A percentile compares a stretch with the other conserved stretches of the same genome.
phyloP scores from a whole-genome alignment of 176 grass and related monocot species.

The Bonia amplexicaulis region DNA sequence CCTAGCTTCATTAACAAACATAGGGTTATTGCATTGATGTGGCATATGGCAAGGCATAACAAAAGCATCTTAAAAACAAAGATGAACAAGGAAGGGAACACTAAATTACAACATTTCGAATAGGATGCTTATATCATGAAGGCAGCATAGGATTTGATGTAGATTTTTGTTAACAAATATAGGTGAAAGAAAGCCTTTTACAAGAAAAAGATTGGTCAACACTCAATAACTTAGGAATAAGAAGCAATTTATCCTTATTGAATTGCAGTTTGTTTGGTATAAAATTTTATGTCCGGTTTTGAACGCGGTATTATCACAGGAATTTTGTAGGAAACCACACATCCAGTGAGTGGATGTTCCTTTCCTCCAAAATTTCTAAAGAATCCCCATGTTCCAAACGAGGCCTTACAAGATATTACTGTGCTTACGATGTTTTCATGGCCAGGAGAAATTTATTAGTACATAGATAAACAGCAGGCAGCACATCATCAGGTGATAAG shows the following conservation, averaged over 20 bases:
- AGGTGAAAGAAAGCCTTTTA: background rate
- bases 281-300: background rate
- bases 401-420: background rate
- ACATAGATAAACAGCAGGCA: constrained; percentile 92
- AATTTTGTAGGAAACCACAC: constrained; percentile 16
- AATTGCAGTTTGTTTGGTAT: background rate
- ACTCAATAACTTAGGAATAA: constrained; percentile 1
- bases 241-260: constrained; percentile 9
- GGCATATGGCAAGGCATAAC: constrained; percentile 8
- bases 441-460: constrained; percentile 80
- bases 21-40: constrained; percentile 22
- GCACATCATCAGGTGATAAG: constrained; percentile 84
- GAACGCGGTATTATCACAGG: background rate
- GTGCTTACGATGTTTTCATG: constrained; percentile 90
- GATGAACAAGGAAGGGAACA: background rate
- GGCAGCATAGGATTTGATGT: background rate
- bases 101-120: background rate
- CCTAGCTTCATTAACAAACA: constrained; percentile 69
- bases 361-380: background rate
- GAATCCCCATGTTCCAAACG: background rate
- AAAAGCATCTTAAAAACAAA: constrained; percentile 17
- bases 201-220: background rate
- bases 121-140: background rate
- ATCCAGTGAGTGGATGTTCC: background rate
- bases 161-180: background rate